Percentiles rank a stretch among this genome's conserved stretches.
Evolutionary conservation across 1,284 basidiomycete genomes (phyloP).

Genomic region (Sporisorium iseilematis-ciliati): DNA sequence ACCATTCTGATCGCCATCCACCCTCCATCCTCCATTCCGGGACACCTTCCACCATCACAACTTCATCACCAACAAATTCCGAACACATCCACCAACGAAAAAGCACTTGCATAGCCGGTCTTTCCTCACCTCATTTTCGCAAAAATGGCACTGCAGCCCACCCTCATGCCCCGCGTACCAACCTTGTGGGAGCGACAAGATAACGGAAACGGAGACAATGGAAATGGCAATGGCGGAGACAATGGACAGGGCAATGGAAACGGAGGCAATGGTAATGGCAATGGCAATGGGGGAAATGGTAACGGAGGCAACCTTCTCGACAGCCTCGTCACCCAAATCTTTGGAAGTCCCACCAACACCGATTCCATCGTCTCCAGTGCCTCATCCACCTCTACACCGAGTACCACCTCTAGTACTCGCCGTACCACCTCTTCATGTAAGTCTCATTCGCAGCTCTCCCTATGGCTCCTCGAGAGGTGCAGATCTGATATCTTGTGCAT

Average conservation of each 20-base stretch:
- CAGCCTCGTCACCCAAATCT: constrained; percentile 21
- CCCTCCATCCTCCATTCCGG: background rate
- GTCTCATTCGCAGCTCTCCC: constrained; percentile 12
- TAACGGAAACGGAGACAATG: too few species aligned
- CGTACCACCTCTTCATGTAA: constrained; percentile 23
- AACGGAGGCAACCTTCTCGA: constrained; percentile 5
- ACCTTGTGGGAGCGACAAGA: constrained; percentile 34
- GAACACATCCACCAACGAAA: background rate
- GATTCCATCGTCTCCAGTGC: constrained; percentile 21
- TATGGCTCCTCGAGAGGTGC: background rate
- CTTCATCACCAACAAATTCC: background rate
- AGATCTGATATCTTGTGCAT: constrained; percentile 1
- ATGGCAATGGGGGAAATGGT: too few species aligned
- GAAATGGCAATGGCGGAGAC: too few species aligned
- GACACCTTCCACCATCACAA: background rate
- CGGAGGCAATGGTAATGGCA: too few species aligned
- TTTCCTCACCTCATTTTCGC: background rate
- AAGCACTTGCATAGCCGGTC: background rate
- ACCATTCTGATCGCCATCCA: background rate
- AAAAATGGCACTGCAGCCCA: constrained; percentile 31
- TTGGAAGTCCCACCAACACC: constrained; percentile 22
- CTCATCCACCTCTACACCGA: constrained; percentile 8
- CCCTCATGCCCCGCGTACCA: constrained; percentile 28
- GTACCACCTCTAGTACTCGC: background rate
- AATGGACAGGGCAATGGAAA: too few species aligned